Conservation (phyloP, 768 basidiomycete genomes). For the Hemileccinum rubropunctum region DNA sequence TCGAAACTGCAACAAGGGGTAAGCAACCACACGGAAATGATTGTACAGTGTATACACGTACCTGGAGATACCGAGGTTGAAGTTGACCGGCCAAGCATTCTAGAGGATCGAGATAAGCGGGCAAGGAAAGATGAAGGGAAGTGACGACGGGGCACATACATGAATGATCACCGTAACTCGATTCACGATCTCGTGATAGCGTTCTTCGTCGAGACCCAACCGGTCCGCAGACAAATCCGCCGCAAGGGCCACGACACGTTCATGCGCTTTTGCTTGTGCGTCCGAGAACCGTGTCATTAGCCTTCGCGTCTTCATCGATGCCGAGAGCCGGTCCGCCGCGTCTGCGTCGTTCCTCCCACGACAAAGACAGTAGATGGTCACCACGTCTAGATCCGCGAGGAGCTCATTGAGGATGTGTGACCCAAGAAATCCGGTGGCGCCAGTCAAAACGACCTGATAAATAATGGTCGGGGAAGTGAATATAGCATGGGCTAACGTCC, state of each 20-base stretch:
- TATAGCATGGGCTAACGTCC: neutral
- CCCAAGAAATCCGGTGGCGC: slow-evolving; percentile 37
- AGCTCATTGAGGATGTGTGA: slow-evolving; percentile 49
- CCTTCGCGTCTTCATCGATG: slow-evolving; percentile 39
- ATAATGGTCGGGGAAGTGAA: neutral
- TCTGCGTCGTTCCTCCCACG: slow-evolving; percentile 46
- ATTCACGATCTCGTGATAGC: slow-evolving; percentile 35
- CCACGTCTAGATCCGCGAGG: slow-evolving; percentile 34
- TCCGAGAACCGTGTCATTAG: slow-evolving; percentile 18
- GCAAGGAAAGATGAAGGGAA: no score
- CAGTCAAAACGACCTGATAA: slow-evolving; percentile 32
- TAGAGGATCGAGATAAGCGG: slow-evolving; percentile 9
- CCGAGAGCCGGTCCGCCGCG: slow-evolving; percentile 38
- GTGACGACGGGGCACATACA: slow-evolving; percentile 20
- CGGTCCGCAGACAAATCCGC: slow-evolving; percentile 38
- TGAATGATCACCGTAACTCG: slow-evolving; percentile 46
- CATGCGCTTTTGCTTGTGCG: neutral
- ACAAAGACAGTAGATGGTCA: slow-evolving; percentile 47
- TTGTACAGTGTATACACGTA: neutral
- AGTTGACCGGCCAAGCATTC: slow-evolving; percentile 61
- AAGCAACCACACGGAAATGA: neutral
- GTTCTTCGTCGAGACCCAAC: slow-evolving; percentile 39
- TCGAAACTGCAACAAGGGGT: slow-evolving; percentile 34
- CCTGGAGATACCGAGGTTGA: slow-evolving; percentile 39
- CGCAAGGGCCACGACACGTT: slow-evolving; percentile 40